A percentile compares a stretch with the other conserved stretches of the same genome.
These are phyloP conservation scores for Schoenoplectus tabernaemontani DNA, from an alignment of 202 grass and related monocot genomes.

Conservation along the genomic window DNA sequence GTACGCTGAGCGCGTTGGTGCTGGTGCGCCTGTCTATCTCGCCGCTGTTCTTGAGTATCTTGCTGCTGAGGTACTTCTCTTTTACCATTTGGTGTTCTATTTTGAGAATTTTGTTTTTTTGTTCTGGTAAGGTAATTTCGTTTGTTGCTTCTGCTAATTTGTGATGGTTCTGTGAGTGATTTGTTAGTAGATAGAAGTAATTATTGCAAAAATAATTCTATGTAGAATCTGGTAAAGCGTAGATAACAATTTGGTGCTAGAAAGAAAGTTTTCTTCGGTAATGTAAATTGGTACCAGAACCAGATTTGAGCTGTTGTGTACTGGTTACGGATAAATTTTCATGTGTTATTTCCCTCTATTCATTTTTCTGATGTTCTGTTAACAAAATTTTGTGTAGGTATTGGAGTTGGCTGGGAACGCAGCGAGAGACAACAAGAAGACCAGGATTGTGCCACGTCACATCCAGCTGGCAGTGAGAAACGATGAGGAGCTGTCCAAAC, in stretches of 20 bases:
- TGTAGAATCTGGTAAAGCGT: too few relatives aligned
- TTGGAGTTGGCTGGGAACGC: conserved; percentile 56
- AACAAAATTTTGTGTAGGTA: conserved; percentile 28
- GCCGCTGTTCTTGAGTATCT: conserved; percentile 91
- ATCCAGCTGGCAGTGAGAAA: conserved; percentile 64
- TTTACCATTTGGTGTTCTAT: too few relatives aligned
- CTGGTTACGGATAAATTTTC: neutral
- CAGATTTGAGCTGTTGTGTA: neutral
- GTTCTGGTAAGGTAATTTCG: neutral
- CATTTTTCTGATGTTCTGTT: neutral
- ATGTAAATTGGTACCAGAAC: too few relatives aligned
- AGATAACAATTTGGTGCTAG: too few relatives aligned
- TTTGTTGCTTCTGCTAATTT: neutral
- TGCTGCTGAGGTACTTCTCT: conserved; percentile 53
- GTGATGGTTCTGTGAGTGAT: neutral
- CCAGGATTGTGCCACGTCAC: conserved; percentile 68
- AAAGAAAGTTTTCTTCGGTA: too few relatives aligned
- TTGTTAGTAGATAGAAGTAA: neutral
- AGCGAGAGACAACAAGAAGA: conserved; percentile 76
- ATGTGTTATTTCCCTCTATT: neutral
- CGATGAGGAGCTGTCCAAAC: conserved; percentile 56
- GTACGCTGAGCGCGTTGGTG: conserved; percentile 73
- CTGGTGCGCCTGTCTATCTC: conserved; percentile 82
- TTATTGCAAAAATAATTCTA: neutral
- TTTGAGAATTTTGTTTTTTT: neutral